Conservation (phyloP, 1,139 yeast species). For the Blastobotrys elegans region DNA sequence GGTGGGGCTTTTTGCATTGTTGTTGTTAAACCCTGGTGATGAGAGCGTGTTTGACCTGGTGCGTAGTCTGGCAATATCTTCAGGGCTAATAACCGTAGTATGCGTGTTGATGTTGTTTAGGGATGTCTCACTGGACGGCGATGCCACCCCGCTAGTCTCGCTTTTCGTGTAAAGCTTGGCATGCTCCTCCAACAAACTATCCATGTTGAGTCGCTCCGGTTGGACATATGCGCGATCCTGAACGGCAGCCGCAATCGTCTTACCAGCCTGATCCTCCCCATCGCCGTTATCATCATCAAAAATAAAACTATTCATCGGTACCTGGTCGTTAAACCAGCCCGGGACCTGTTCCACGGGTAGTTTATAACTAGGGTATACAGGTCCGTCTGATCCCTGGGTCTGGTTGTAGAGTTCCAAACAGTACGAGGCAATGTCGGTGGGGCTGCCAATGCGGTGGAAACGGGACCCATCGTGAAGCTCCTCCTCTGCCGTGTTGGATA, state of each 20-base stretch:
- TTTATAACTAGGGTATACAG: constrained; percentile 11
- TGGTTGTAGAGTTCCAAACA: constrained; percentile 31
- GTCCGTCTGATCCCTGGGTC: constrained; percentile 4
- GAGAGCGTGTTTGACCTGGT: constrained; percentile 6
- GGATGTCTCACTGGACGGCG: background rate
- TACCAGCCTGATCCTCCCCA: background rate
- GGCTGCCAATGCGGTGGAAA: constrained; percentile 29
- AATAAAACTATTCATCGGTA: constrained; percentile 9
- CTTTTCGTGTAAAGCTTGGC: constrained; percentile 8
- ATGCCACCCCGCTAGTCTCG: background rate
- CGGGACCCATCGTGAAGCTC: constrained; percentile 39
- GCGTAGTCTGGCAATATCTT: background rate
- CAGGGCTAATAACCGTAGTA: background rate
- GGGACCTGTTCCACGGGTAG: constrained; percentile 14
- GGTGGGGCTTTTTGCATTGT: constrained; percentile 6
- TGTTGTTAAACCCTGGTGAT: constrained; percentile 14
- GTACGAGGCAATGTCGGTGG: constrained; percentile 35
- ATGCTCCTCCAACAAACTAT: constrained; percentile 10
- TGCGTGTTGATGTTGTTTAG: background rate
- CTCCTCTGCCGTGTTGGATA: constrained; percentile 35
- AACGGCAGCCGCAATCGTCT: background rate
- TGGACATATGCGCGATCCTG: constrained; percentile 1
- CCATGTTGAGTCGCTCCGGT: background rate
- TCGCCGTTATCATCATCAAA: background rate
- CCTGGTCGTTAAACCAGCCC: constrained; percentile 8